Base-by-base conservation (phyloP, 345 rosid species). In the Erodium maritimum region DNA sequence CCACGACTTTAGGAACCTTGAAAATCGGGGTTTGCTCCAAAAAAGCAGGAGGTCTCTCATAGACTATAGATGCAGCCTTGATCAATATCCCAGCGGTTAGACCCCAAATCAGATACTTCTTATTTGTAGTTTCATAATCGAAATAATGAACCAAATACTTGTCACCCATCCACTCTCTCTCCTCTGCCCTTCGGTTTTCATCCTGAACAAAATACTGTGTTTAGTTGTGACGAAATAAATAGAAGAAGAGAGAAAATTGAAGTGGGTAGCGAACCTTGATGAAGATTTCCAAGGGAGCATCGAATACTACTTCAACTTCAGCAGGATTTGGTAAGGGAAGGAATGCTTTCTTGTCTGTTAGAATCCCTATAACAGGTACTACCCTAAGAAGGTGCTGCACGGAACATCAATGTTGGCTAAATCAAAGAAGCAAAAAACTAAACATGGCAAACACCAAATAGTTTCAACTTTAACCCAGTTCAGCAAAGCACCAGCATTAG, bases 231-330 rank as follows among this genome's bases (percentile, higher is more conserved):
- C 13, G 56, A 54, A 0, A 14, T 2, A 54, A 21, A 29, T 59
- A 24, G 19, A 19, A 19, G 21, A 23, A n/a, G 17, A 12, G 59
- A 54, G 16, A 1, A 0, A 8, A 60, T n/a, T 2, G 50, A 61
- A 19, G 55, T 10, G 17, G 23, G 19, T 51, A 14, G 53, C 6
- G 56, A 58, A 88, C 96, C 96, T 82, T 84, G 23, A 89, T 75
- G 64, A 89, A 89, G 91, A 89, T 86, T 76, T 84, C 95, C 76
- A 89, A 72, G n/a, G 95, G 96, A 67, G 78, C 95, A 78, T 91
- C 95, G 54, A 91, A 88, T 37, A 88, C 82, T 65, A 75, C 85
- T 60, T 88, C 98, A 18, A 88, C 96, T 82, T 91, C 98, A 19
- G 71, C 83, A 45, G 88, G 85, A 74, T 83, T 88, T 67, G 89